Conservation (phyloP, 768 basidiomycete genomes). For the Leccinum subtestaceum region DNA sequence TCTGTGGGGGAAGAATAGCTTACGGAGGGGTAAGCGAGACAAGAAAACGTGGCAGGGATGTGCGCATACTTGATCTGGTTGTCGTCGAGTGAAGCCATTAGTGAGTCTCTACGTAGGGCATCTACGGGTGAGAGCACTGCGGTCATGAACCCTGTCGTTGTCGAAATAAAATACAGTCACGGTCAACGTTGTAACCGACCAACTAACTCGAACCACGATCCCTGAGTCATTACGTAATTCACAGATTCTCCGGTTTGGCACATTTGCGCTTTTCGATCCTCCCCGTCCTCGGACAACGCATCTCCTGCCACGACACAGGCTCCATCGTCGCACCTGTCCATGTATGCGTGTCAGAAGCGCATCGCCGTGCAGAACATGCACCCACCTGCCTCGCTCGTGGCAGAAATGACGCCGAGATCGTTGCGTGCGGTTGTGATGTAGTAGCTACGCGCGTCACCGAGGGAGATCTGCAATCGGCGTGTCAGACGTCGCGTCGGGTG, state of each 20-base stretch:
- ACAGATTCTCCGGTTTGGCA: slow-evolving; percentile 75
- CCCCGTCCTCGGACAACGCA: slow-evolving; percentile 84
- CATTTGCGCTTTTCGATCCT: slow-evolving; percentile 80
- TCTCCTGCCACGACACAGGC: slow-evolving; percentile 87
- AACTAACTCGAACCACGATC: slow-evolving; percentile 13
- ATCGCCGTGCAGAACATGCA: neutral
- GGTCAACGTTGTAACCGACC: slow-evolving; percentile 11
- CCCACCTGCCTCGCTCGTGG: slow-evolving; percentile 71
- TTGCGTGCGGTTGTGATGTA: slow-evolving; percentile 90
- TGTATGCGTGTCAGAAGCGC: slow-evolving; percentile 3
- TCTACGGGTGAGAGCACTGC: slow-evolving; percentile 63
- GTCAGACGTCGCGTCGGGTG: slow-evolving; percentile 4
- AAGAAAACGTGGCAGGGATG: slow-evolving; percentile 12
- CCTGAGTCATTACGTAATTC: slow-evolving; percentile 25
- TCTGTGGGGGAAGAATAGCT: slow-evolving; percentile 63
- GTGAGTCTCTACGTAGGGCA: slow-evolving; percentile 54
- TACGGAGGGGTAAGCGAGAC: slow-evolving; percentile 15
- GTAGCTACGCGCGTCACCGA: slow-evolving; percentile 90
- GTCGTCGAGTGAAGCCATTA: slow-evolving; percentile 63
- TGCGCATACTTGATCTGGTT: slow-evolving; percentile 53
- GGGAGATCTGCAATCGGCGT: slow-evolving; percentile 60
- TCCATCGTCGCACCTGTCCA: slow-evolving; percentile 72
- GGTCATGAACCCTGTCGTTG: slow-evolving; percentile 43
- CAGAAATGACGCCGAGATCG: slow-evolving; percentile 89
- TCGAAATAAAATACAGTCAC: slow-evolving; percentile 17